Evolutionary conservation across 305 asterid genomes (phyloP), one percentile per base, ranked within the genome.

Genomic region (Withania somnifera): DNA sequence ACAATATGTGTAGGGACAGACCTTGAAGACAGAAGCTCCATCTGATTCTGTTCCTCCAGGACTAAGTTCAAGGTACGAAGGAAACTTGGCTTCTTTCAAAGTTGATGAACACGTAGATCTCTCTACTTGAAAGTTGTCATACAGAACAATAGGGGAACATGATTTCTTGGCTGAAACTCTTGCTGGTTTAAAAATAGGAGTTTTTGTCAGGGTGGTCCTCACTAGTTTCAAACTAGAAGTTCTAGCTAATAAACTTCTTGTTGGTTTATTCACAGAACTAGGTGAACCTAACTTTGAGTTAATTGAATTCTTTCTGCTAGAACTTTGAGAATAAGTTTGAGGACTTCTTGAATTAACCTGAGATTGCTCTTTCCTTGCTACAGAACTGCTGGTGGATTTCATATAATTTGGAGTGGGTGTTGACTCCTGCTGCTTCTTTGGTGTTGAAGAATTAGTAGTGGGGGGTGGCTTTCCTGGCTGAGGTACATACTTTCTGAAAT

Each of bases 361-460:
- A 5, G 86, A 77, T 28, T 50, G 87, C 84, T 92, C 97, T 83
- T 90, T 92, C 69, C 95, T 89, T 17, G 99, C 97, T 82, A 89
- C 95, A 22, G 91, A 95, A 75, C 99, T 89, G 83, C 91, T 86
- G 64, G 99, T 95, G 82, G 97, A 80, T 89, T 90, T 94, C 99
- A 95, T 94, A 88, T 95, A 94, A 76, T 92, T 95, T 26, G 98
- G 97, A 28, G 91, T 88, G 14, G 75, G 32, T 52, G 8, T 69
- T 75, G 80, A 24, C 22, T 11, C 84, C 28, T 36, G 42, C 52
- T 19, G 82, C 84, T 82, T 87, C 77, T 53, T 81, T 5, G 88
- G 90, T 9, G 83, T 76, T 11, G 84, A 47, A 2, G 84, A 64
- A 57, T 57, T 30, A 24, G 66, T 22, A 13, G 50, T 2, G 13